Evolutionary conservation across 1,284 basidiomycete genomes (phyloP), one percentile per base, ranked within the genome.

Genomic region (Xanthoconium separans): DNA sequence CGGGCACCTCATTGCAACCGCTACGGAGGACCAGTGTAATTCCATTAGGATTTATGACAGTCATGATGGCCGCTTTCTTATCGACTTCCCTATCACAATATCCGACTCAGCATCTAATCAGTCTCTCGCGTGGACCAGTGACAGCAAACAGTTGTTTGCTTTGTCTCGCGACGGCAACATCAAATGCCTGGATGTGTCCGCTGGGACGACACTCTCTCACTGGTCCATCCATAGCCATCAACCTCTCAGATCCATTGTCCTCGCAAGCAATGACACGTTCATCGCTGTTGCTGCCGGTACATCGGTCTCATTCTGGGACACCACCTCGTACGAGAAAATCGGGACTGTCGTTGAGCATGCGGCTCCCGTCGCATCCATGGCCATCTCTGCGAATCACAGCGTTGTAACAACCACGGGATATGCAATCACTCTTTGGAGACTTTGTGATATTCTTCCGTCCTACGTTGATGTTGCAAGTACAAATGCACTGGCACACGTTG

Each of bases 221-320:
- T 58, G 57, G 57, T 27, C 16, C 5, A 33, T 57, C 2, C 54
- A 60, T 20, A 18, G 24, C 4, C 13, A 12, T 12, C 29, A 27
- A 5, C n/a, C 24, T 37, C 43, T 47, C 4, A 15, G 5, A 9
- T 46, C 53, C 16, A 59, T 59, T 8, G 15, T 37, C 1, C 13
- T 59, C 3, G 51, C 54, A 20, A 22, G 27, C 12, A 49, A 58
- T 9, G 57, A 33, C 13, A 37, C 4, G 11, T 51, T 56, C 44
- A 57, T 60, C 6, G 34, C 34, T 34, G 34, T 34, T 5, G 54
- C 44, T 12, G 44, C 37, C 1, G 15, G 29, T 11, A 51, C 45
- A 1, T 51, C 40, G 2, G 45, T 60, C n/a, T 62, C 61, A 0
- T 51, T 60, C 3, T 60, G 60, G 61, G 51, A 62, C 11, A 47